Conservation (phyloP, 2,329 filamentous ascomycete genomes). For the Arthroderma uncinatum region DNA sequence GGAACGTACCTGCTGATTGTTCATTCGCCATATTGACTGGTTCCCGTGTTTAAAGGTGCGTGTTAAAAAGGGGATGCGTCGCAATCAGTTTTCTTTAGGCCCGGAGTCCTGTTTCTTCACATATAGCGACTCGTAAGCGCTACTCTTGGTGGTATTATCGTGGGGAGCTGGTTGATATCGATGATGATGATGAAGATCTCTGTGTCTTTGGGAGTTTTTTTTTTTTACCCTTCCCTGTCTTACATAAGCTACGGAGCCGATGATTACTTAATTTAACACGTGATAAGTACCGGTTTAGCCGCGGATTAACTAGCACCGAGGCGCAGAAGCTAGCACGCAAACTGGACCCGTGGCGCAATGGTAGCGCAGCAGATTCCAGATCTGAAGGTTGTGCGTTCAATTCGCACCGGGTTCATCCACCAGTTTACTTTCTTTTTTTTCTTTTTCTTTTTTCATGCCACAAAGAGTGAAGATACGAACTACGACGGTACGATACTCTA, state of each 20-base stretch:
- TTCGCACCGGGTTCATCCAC: conserved; percentile 11
- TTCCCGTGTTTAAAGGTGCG: conserved; percentile 3
- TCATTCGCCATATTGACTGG: conserved; percentile 14
- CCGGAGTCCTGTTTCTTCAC: conserved; percentile 1
- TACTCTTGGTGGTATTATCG: background rate
- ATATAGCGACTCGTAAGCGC: conserved; percentile 1
- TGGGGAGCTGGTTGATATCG: background rate
- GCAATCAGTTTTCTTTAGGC: conserved; percentile 10
- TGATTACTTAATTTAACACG: background rate
- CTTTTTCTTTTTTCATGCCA: background rate
- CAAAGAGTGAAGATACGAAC: too few relatives aligned
- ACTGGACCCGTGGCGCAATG: conserved; percentile 13
- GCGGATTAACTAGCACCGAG: background rate
- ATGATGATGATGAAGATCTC: background rate
- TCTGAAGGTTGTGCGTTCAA: conserved; percentile 14
- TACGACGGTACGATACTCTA: too few relatives aligned
- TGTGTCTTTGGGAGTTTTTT: background rate
- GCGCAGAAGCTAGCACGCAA: background rate
- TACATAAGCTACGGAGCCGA: background rate
- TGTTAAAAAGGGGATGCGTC: conserved; percentile 11
- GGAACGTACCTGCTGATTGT: conserved; percentile 14
- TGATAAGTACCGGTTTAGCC: background rate
- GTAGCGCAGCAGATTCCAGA: conserved; percentile 15
- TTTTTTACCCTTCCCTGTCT: background rate
- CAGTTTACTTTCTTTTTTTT: background rate